Evolutionary conservation across 2,329 filamentous ascomycete species (phyloP).

Genomic region (Plenodomus tracheiphilus): DNA sequence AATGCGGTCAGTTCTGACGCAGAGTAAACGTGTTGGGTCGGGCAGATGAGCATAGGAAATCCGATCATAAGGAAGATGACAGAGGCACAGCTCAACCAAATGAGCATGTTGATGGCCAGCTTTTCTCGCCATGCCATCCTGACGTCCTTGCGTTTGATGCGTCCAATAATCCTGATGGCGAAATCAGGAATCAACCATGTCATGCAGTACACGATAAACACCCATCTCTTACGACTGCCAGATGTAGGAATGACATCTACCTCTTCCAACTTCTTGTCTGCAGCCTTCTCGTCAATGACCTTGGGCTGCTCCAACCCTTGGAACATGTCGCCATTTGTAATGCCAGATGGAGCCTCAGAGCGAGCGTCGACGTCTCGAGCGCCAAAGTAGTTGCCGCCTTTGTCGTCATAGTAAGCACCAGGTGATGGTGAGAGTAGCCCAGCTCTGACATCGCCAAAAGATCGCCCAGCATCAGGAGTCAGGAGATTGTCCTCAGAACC

Average conservation of each 20-base stretch:
- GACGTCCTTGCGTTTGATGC: slow-evolving; percentile 91
- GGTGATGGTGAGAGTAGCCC: slow-evolving; percentile 60
- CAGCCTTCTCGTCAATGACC: slow-evolving; percentile 93
- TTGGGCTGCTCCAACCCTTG: slow-evolving; percentile 91
- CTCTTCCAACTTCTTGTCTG: slow-evolving; percentile 86
- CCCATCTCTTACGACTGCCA: slow-evolving; percentile 84
- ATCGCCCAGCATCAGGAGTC: slow-evolving; percentile 55
- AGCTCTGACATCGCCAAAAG: slow-evolving; percentile 63
- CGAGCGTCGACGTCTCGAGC: slow-evolving; percentile 77
- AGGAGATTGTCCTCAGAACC: slow-evolving; percentile 57
- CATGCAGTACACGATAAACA: slow-evolving; percentile 78
- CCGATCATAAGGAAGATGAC: slow-evolving; percentile 87
- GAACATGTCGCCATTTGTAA: slow-evolving; percentile 93
- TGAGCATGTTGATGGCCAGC: slow-evolving; percentile 95
- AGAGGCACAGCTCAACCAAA: slow-evolving; percentile 81
- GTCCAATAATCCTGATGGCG: slow-evolving; percentile 72
- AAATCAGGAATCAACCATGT: slow-evolving; percentile 91
- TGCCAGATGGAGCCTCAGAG: slow-evolving; percentile 92
- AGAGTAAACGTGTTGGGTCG: slow-evolving; percentile 86
- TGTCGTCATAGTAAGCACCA: slow-evolving; percentile 72
- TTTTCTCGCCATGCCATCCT: slow-evolving; percentile 96
- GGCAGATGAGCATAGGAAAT: slow-evolving; percentile 87
- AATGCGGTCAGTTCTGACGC: slow-evolving; percentile 72
- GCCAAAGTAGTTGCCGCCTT: slow-evolving; percentile 80
- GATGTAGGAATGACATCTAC: slow-evolving; percentile 83